These are phyloP conservation scores for Xylariaceae sp. DNA, from an alignment of 2,329 filamentous ascomycete genomes.

Conservation along the genomic window DNA sequence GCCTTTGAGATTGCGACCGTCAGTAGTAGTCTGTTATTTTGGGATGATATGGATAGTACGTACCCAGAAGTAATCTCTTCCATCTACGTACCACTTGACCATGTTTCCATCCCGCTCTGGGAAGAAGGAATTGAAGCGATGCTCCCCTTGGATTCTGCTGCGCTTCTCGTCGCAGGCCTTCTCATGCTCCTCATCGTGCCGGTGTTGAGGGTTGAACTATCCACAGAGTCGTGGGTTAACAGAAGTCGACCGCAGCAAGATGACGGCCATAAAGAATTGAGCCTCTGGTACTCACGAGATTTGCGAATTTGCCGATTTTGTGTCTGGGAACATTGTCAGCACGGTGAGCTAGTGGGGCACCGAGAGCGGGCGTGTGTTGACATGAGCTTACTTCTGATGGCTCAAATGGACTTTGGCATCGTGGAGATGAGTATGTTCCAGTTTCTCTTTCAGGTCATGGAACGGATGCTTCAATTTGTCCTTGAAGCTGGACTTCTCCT, in stretches of 20 bases:
- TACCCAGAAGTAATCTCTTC: constrained; percentile 88
- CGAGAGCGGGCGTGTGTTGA: background rate
- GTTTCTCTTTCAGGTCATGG: constrained; percentile 49
- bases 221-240: constrained; percentile 10
- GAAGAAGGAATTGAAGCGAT: constrained; percentile 89
- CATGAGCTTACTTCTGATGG: constrained; percentile 53
- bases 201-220: constrained; percentile 79
- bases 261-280: background rate
- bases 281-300: constrained; percentile 48
- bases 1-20: constrained; percentile 41
- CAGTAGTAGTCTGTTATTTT: background rate
- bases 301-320: constrained; percentile 61
- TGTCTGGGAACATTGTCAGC: constrained; percentile 36
- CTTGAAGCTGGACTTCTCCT: constrained; percentile 32
- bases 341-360: background rate
- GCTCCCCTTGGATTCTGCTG: constrained; percentile 63
- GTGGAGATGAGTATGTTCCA: constrained; percentile 52
- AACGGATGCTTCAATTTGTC: constrained; percentile 52
- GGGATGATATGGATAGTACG: background rate
- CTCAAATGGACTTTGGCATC: constrained; percentile 56
- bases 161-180: constrained; percentile 79
- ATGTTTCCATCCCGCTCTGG: constrained; percentile 81
- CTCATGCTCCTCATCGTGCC: constrained; percentile 92
- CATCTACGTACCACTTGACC: constrained; percentile 97
- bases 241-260: background rate